Evolutionary conservation across 2,329 filamentous ascomycete genomes (phyloP), one percentile per base, ranked within the genome.

Genomic region (Fusarium heterosporum): DNA sequence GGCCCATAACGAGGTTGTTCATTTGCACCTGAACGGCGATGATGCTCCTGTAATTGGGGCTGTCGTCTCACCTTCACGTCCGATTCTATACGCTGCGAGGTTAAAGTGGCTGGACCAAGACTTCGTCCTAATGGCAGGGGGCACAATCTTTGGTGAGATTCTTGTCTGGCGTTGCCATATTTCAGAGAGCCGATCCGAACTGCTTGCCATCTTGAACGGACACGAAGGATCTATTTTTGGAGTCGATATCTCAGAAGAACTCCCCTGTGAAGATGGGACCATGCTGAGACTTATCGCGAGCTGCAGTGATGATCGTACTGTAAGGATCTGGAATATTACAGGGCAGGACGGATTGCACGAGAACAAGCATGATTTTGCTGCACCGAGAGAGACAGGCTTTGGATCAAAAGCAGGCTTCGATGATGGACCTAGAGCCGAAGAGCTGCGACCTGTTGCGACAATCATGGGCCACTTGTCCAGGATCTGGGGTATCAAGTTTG

Each of bases 141-240:
- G 96, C 2, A 98, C 96, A 0, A 93, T 95, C 2, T 98, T 98
- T 78, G 96, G 96, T 4, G 94, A 98, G 77, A 91, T 99, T 32
- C 83, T 97, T 36, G 86, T 97, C 16, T 98, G 96, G 96, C 92
- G 89, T 67, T 93, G 88, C 70, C 79, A 80, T 45, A 70, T 84
- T n/a, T 32, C 49, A 46, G 11, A 43, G 5, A 55, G 42, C 8
- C 26, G 39, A 16, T 46, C 64, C 38, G 79, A 85, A 67, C 77
- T 87, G 19, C 77, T 88, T 6, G 84, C 80, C 56, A 82, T 87
- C 25, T 83, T 90, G 48, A 81, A 82, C 1, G 89, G 88, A 1
- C 96, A 99, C 73, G 93, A 97, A 73, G 96, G 96, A 0, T 97
- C 95, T 1, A 90, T 99, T 28, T 99, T 97, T 69, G 94, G 93